Conservation (phyloP, 257 asterid genomes). For the Parsonsia alboflavescens region DNA sequence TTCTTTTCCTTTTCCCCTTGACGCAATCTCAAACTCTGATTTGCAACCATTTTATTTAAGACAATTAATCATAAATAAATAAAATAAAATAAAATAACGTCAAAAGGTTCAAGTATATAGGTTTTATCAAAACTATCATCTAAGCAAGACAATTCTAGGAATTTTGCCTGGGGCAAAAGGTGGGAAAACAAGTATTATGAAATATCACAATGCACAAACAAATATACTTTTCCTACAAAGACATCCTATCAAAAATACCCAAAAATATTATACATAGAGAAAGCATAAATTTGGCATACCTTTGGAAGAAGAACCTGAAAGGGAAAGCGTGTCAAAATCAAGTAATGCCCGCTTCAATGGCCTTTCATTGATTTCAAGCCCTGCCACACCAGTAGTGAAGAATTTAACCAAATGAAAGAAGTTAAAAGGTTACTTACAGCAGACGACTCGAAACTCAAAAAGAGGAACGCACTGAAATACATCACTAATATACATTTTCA, state of each 20-base stretch:
- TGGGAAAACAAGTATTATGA: background rate
- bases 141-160: background rate
- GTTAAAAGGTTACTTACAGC: background rate
- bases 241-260: background rate
- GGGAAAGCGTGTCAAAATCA: constrained; percentile 63
- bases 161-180: background rate
- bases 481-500: too few relatives aligned
- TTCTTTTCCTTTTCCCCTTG: background rate
- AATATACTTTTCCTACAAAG: background rate
- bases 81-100: background rate
- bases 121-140: background rate
- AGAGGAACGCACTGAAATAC: background rate
- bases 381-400: constrained; percentile 22
- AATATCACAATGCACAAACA: background rate
- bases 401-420: background rate
- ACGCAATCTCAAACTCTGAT: background rate
- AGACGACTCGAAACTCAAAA: background rate
- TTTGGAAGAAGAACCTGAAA: constrained; percentile 56
- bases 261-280: background rate
- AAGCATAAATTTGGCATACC: constrained; percentile 29
- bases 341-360: constrained; percentile 63
- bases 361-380: constrained; percentile 86
- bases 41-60: background rate
- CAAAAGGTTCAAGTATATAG: background rate
- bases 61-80: too few relatives aligned